Percentiles rank a stretch among this genome's conserved stretches.
phyloP scores from a whole-genome alignment of 2,329 filamentous ascomycete genomes.

The Aspergillus candidus region DNA sequence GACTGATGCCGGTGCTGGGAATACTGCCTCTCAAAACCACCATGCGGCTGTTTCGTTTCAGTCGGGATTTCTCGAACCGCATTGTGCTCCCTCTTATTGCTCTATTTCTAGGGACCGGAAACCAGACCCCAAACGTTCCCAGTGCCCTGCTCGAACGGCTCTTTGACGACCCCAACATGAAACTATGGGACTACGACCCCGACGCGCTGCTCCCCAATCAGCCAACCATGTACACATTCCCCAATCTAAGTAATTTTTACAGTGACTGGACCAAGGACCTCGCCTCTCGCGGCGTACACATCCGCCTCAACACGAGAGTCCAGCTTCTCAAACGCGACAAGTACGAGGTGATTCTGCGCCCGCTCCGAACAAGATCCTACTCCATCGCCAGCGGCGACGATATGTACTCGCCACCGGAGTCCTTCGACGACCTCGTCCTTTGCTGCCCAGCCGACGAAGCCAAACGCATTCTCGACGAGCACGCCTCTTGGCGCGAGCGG shows the following conservation, averaged over 20 bases:
- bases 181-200: slow-evolving; percentile 54
- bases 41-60: slow-evolving; percentile 63
- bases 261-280: slow-evolving; percentile 50
- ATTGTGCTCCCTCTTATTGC: slow-evolving; percentile 67
- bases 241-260: slow-evolving; percentile 54
- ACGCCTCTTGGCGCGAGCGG: slow-evolving; percentile 55
- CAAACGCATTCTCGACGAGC: slow-evolving; percentile 47
- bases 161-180: slow-evolving; percentile 54
- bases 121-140: slow-evolving; percentile 66
- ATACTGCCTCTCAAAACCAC: slow-evolving; percentile 57
- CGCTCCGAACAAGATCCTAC: slow-evolving; percentile 15
- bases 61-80: slow-evolving; percentile 62
- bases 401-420: slow-evolving; percentile 33
- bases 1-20: slow-evolving; percentile 51
- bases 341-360: slow-evolving; percentile 44
- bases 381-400: not conserved
- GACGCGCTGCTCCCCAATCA: slow-evolving; percentile 50
- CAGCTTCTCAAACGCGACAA: slow-evolving; percentile 46
- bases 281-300: slow-evolving; percentile 47
- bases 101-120: slow-evolving; percentile 67
- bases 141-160: slow-evolving; percentile 60
- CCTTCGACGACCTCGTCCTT: slow-evolving; percentile 56
- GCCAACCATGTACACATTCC: slow-evolving; percentile 56
- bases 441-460: slow-evolving; percentile 51
- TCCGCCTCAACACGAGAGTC: slow-evolving; percentile 38